Conservation (phyloP, 148 eudicot species). For the Diospyros kaki region DNA sequence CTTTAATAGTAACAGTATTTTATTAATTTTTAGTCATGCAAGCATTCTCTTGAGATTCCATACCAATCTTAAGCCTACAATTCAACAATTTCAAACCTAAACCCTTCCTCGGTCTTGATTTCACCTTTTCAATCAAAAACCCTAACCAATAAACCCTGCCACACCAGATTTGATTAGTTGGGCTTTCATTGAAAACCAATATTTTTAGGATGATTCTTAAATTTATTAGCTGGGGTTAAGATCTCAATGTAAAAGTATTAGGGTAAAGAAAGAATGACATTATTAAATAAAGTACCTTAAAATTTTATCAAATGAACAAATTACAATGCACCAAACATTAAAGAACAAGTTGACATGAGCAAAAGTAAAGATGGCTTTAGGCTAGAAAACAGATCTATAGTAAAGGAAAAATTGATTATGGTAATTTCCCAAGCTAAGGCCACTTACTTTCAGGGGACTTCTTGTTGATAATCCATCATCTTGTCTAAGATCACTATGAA, state of each 20-base stretch:
- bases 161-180: not conserved
- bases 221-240: not conserved
- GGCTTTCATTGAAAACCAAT: not conserved
- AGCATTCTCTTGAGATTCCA: not conserved
- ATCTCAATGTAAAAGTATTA: not conserved
- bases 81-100: not conserved
- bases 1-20: not conserved
- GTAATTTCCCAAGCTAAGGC: slow-evolving; percentile 4
- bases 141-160: not conserved
- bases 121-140: not conserved
- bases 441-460: slow-evolving; percentile 70
- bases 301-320: not conserved
- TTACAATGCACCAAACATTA: not conserved
- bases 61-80: not conserved
- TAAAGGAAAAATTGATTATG: not conserved
- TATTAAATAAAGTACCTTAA: not conserved
- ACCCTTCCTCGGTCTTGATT: not conserved
- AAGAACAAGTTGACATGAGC: not conserved
- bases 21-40: not conserved
- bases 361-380: slow-evolving; percentile 1
- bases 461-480: slow-evolving; percentile 76
- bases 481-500: slow-evolving; percentile 46
- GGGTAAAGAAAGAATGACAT: not conserved
- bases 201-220: not conserved
- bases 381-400: too few species aligned